Conservation (phyloP, 495 filamentous ascomycete genomes). For the Daldinia loculata region DNA sequence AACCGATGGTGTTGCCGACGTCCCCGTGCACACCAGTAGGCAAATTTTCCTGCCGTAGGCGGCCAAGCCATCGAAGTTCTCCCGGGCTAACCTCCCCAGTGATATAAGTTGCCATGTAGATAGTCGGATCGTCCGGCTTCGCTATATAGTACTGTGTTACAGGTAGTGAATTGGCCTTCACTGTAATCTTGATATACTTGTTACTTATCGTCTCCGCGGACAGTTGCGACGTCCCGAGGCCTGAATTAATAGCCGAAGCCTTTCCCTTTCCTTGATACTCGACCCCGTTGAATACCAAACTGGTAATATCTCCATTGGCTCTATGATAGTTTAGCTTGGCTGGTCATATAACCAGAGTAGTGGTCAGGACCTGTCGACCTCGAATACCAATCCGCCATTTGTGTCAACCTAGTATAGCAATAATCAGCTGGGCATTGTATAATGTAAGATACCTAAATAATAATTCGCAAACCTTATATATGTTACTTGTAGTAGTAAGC, state of each 20-base stretch:
- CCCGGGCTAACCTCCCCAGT: constrained; percentile 64
- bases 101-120: constrained; percentile 69
- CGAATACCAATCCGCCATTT: constrained; percentile 56
- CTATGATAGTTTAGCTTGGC: constrained; percentile 9
- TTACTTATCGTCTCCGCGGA: constrained; percentile 51
- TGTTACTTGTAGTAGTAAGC: constrained; percentile 40
- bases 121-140: constrained; percentile 59
- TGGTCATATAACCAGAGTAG: neutral
- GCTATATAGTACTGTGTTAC: constrained; percentile 66
- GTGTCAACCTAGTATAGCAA: constrained; percentile 41
- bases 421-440: neutral
- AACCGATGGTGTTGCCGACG: constrained; percentile 54
- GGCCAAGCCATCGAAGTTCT: constrained; percentile 67
- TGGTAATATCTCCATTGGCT: constrained; percentile 65
- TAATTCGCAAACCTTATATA: constrained; percentile 28
- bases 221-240: constrained; percentile 62
- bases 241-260: constrained; percentile 65
- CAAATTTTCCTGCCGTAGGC: constrained; percentile 58
- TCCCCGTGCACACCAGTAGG: constrained; percentile 61
- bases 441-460: neutral
- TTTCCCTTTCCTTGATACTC: constrained; percentile 62
- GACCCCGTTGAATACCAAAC: constrained; percentile 61
- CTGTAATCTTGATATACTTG: constrained; percentile 63
- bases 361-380: constrained; percentile 51
- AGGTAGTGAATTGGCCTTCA: constrained; percentile 55